Evolutionary conservation across 148 eudicot species (phyloP).

Genomic region (Chenopodium formosanum): DNA sequence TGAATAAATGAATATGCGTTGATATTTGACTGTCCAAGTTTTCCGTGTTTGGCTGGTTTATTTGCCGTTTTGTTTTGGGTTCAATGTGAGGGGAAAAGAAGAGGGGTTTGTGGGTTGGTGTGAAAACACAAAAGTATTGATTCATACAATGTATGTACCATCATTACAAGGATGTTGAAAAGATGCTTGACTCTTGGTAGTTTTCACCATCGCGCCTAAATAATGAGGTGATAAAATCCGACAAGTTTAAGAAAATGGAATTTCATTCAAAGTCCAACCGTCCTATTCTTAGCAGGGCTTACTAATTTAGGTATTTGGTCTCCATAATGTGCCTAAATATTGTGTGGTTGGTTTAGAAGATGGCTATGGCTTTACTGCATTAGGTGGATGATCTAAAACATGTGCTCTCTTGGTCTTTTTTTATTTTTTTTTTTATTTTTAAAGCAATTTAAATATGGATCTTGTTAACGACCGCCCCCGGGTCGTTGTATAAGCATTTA

Average conservation of each 20-base stretch:
- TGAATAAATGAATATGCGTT: not conserved
- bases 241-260: constrained; percentile 5
- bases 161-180: not conserved
- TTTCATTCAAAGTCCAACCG: not conserved
- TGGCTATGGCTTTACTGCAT: no score
- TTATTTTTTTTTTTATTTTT: no score
- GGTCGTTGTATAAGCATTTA: no score
- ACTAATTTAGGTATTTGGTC: no score
- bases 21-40: not conserved
- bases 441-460: no score
- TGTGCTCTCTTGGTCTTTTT: no score
- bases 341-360: no score
- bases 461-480: no score
- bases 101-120: constrained; percentile 2
- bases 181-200: not conserved
- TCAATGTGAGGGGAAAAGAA: not conserved
- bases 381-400: no score
- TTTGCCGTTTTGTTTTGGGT: not conserved
- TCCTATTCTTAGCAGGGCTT: not conserved
- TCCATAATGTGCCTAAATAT: no score
- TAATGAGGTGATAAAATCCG: not conserved
- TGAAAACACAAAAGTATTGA: constrained; percentile 4
- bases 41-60: not conserved
- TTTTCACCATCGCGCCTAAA: not conserved
- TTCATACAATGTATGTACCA: constrained; percentile 5